phyloP scores from a whole-genome alignment of 139 green algal species.

The Pseudopediastrum boryanum region DNA sequence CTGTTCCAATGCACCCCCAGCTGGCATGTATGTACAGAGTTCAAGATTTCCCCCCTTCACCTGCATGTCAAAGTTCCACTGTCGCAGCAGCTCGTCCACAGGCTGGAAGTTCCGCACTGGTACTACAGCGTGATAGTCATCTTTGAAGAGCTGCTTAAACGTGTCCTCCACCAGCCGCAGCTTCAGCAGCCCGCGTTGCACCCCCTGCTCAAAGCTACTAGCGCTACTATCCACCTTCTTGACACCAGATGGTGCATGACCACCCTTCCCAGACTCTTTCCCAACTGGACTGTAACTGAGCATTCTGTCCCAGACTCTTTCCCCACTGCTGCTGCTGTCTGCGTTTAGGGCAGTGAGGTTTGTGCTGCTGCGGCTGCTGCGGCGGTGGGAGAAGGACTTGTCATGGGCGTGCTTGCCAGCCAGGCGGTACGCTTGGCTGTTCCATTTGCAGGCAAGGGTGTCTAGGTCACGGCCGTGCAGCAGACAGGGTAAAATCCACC shows the following conservation, averaged over 20 bases:
- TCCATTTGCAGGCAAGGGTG: not conserved
- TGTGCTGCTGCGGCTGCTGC: not conserved
- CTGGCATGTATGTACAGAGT: conserved; percentile 16
- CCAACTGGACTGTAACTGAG: too few relatives aligned
- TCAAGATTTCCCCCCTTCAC: too few relatives aligned
- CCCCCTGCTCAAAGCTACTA: too few relatives aligned
- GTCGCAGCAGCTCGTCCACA: conserved; percentile 32
- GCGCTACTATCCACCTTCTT: too few relatives aligned
- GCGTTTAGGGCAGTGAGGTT: too few relatives aligned
- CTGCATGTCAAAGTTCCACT: conserved; percentile 24
- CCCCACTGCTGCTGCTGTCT: too few relatives aligned
- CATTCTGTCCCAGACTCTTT: too few relatives aligned
- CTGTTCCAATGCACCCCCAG: too few relatives aligned
- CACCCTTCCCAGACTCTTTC: too few relatives aligned
- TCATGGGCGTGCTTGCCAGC: not conserved
- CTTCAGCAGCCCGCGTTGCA: too few relatives aligned
- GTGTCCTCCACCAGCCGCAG: conserved; percentile 27
- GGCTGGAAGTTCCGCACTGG: conserved; percentile 18
- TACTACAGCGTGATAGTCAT: conserved; percentile 28
- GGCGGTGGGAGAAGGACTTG: not conserved
- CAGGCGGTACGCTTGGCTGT: not conserved
- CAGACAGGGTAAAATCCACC: conserved; percentile 32
- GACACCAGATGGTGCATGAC: too few relatives aligned
- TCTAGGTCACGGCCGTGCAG: conserved; percentile 5
- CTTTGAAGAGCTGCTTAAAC: conserved; percentile 27